Conservation (phyloP, 805 yeast species). For the Nakazawaea wyomingensis region DNA sequence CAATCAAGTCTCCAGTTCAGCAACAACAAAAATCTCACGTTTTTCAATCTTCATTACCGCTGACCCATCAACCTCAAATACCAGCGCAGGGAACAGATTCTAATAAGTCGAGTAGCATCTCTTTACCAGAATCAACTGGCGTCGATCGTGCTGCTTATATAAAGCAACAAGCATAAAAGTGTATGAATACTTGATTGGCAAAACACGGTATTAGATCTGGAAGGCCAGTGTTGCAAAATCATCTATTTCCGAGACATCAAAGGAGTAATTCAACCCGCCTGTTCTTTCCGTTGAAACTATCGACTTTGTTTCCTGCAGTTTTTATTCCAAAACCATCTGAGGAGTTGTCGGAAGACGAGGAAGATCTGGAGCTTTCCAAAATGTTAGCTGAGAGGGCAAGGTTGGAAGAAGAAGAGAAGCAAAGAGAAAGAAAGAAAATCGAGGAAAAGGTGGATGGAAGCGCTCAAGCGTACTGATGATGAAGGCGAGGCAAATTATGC, state of each 20-base stretch:
- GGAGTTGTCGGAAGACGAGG: slow-evolving; percentile 9
- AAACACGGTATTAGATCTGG: slow-evolving; percentile 67
- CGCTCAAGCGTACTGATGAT: slow-evolving; percentile 29
- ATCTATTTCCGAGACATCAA: slow-evolving; percentile 1
- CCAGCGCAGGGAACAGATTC: slow-evolving; percentile 7
- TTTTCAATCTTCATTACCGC: slow-evolving; percentile 7
- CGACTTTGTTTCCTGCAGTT: slow-evolving; percentile 13
- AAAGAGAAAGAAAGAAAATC: slow-evolving; percentile 42
- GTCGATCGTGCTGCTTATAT: slow-evolving; percentile 75
- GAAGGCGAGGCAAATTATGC: slow-evolving; percentile 19
- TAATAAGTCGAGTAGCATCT: slow-evolving; percentile 4
- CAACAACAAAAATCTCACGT: neutral
- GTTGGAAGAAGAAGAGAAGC: slow-evolving; percentile 40
- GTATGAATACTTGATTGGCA: slow-evolving; percentile 83
- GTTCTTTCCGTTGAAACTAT: slow-evolving; percentile 11
- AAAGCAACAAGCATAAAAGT: slow-evolving; percentile 73
- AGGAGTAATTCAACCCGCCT: slow-evolving; percentile 14
- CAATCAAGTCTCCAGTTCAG: slow-evolving; percentile 21
- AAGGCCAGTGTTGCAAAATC: slow-evolving; percentile 17
- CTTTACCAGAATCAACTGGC: slow-evolving; percentile 7
- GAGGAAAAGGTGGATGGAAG: slow-evolving; percentile 38
- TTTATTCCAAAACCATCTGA: neutral
- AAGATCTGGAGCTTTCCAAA: slow-evolving; percentile 5
- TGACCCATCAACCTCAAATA: slow-evolving; percentile 5
- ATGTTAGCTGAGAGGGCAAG: slow-evolving; percentile 12